Conservation (phyloP, 2,329 filamentous ascomycete genomes). For the Ilyonectria robusta region DNA sequence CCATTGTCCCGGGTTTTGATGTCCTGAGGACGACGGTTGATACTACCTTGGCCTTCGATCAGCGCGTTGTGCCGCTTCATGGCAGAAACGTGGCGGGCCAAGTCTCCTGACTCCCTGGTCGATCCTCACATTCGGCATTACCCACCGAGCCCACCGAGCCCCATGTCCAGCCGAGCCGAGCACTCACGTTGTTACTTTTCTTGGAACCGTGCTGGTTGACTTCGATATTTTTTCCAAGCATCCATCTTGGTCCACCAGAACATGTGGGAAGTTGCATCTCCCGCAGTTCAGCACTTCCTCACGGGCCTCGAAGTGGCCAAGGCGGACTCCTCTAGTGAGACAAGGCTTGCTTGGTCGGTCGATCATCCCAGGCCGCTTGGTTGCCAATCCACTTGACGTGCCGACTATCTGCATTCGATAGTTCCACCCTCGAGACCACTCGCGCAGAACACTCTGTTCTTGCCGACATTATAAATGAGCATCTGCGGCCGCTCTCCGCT, state of each 20-base stretch:
- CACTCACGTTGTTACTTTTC: slow-evolving; percentile 11
- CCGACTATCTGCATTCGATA: slow-evolving; percentile 34
- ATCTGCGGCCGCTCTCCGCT: slow-evolving; percentile 18
- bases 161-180: neutral
- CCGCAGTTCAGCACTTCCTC: slow-evolving; percentile 39
- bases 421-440: slow-evolving; percentile 27
- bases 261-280: slow-evolving; percentile 39
- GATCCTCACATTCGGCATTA: slow-evolving; percentile 19
- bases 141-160: slow-evolving; percentile 10
- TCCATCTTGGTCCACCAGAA: slow-evolving; percentile 37
- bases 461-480: slow-evolving; percentile 9
- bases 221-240: slow-evolving; percentile 38
- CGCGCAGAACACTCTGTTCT: slow-evolving; percentile 10
- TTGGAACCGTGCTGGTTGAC: slow-evolving; percentile 6
- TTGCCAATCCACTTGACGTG: slow-evolving; percentile 34
- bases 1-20: slow-evolving; percentile 16
- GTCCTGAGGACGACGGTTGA: slow-evolving; percentile 8
- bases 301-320: slow-evolving; percentile 44
- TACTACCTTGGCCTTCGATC: slow-evolving; percentile 1
- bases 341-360: slow-evolving; percentile 44
- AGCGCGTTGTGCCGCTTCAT: slow-evolving; percentile 12
- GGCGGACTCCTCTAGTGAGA: slow-evolving; percentile 41
- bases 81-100: slow-evolving; percentile 18
- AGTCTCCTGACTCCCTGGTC: slow-evolving; percentile 12
- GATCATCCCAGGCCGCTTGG: slow-evolving; percentile 41